Evolutionary conservation across 2,329 filamentous ascomycete species (phyloP).

Genomic region (Diaporthe helianthi): DNA sequence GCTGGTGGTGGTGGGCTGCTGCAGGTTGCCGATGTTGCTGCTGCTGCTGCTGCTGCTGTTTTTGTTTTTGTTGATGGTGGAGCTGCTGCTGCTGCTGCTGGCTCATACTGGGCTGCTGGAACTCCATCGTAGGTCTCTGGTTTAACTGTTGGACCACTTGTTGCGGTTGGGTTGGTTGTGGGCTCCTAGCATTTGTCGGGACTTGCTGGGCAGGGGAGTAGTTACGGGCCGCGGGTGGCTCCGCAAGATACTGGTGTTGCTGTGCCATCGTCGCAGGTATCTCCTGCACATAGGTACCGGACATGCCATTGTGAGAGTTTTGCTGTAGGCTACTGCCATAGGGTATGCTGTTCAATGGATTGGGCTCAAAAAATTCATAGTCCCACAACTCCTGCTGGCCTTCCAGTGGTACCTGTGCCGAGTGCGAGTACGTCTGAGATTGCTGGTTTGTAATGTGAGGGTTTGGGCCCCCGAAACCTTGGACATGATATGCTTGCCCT

Average conservation of each 20-base stretch:
- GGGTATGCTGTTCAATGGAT: conserved; percentile 17
- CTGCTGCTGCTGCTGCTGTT: conserved; percentile 39
- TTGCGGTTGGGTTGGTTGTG: conserved; percentile 29
- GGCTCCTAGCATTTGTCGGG: conserved; percentile 21
- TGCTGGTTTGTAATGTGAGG: conserved; percentile 28
- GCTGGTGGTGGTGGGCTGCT: conserved; percentile 40
- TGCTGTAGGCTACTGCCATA: conserved; percentile 27
- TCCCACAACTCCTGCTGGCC: conserved; percentile 28
- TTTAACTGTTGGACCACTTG: conserved; percentile 32
- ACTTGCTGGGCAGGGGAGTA: conserved; percentile 21
- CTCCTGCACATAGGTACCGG: conserved; percentile 25
- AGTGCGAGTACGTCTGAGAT: conserved; percentile 25
- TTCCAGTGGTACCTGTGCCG: conserved; percentile 26
- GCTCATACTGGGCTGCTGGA: conserved; percentile 36
- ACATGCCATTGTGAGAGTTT: conserved; percentile 20
- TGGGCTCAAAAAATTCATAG: conserved; percentile 31
- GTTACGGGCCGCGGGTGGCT: background rate
- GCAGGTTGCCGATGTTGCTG: conserved; percentile 39
- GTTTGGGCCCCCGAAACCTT: conserved; percentile 23
- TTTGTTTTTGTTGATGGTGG: conserved; percentile 38
- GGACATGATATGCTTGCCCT: conserved; percentile 28
- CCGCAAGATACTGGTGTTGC: conserved; percentile 29
- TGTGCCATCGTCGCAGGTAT: conserved; percentile 22
- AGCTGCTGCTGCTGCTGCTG: conserved; percentile 41
- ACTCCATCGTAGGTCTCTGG: conserved; percentile 31